Evolutionary conservation across 2,329 filamentous ascomycete genomes (phyloP).

Genomic region (Alternaria rosae): DNA sequence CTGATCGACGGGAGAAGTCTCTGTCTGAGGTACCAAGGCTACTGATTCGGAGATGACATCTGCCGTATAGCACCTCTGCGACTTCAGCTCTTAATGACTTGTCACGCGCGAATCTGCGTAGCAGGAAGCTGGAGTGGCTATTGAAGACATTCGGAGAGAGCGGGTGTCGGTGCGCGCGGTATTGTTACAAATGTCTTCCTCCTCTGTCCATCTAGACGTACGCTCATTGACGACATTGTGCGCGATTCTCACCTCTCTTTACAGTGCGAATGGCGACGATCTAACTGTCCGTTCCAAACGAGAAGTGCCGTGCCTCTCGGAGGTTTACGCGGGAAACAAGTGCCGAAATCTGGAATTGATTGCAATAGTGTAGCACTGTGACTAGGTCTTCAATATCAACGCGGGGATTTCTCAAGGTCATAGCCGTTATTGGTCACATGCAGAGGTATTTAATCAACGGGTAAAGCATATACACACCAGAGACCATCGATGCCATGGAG

Average conservation of each 20-base stretch:
- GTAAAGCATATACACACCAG: conserved; percentile 12
- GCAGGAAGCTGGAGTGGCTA: neutral
- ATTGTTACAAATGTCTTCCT: neutral
- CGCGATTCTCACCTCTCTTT: neutral
- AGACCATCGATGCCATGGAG: conserved; percentile 2
- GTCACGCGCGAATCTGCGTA: neutral
- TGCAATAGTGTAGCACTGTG: neutral
- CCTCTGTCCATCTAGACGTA: neutral
- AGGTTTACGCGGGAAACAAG: conserved; percentile 7
- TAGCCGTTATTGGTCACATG: conserved; percentile 8
- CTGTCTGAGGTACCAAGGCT: neutral
- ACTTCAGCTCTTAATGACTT: neutral
- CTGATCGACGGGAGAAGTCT: neutral
- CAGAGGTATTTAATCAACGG: conserved; percentile 11
- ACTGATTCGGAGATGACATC: neutral
- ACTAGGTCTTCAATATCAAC: neutral
- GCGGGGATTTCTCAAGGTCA: neutral
- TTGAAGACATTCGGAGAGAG: neutral
- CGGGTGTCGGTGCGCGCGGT: neutral
- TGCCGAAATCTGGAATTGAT: conserved; percentile 14
- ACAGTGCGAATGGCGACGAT: neutral
- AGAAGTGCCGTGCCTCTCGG: conserved; percentile 7
- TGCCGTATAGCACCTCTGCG: conserved; percentile 7
- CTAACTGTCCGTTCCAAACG: neutral
- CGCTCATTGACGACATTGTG: neutral